A percentile compares a stretch with the other conserved stretches of the same genome.
phyloP scores from a whole-genome alignment of 441 rosid genomes.

The Eruca vesicaria region DNA sequence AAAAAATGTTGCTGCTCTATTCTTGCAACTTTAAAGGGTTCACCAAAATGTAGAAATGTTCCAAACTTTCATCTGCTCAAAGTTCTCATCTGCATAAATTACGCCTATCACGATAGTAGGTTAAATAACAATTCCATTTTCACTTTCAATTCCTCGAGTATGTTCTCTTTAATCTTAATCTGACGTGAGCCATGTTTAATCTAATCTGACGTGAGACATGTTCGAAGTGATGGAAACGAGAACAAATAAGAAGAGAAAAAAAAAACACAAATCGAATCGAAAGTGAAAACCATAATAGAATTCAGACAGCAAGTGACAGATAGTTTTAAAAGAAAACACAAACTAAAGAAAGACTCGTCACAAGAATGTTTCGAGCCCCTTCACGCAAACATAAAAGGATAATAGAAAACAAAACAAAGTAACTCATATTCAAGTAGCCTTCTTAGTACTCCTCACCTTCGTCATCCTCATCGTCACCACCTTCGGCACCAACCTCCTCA shows the following conservation, averaged over 20 bases:
- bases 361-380: constrained; percentile 10
- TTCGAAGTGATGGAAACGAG: not conserved
- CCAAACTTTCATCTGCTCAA: too few species aligned
- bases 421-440: not conserved
- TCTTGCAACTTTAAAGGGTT: not conserved
- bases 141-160: too few species aligned
- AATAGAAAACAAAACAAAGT: not conserved
- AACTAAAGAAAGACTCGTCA: constrained; percentile 13
- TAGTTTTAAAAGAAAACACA: not conserved
- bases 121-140: too few species aligned
- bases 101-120: too few species aligned
- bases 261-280: not conserved
- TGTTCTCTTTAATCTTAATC: not conserved
- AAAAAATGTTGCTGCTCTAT: not conserved
- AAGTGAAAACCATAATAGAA: not conserved
- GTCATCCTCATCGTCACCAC: constrained; percentile 73
- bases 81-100: too few species aligned
- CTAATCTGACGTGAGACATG: not conserved
- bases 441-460: constrained; percentile 56
- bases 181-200: not conserved
- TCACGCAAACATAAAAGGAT: not conserved
- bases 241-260: not conserved
- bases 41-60: too few species aligned
- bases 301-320: not conserved
- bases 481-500: constrained; percentile 71